Conservation (phyloP, 257 asterid species). For the Solanum virginianum region DNA sequence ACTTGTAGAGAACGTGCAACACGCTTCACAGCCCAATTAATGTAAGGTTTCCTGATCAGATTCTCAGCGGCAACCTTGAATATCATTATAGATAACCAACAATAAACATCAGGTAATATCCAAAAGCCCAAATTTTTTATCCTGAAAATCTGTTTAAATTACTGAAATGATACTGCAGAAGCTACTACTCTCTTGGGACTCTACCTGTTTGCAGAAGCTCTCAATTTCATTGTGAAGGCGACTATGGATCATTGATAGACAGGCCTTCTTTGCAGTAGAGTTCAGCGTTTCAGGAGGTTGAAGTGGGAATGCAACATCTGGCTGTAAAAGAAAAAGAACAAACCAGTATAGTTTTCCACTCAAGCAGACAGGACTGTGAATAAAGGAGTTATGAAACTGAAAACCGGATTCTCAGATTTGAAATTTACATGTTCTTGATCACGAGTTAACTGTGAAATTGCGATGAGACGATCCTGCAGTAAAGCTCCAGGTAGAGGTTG, state of each 20-base stretch:
- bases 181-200: conserved; percentile 4
- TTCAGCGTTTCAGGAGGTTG: conserved; percentile 68
- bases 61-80: conserved; percentile 88
- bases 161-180: neutral
- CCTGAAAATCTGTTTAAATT: conserved; percentile 1
- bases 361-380: neutral
- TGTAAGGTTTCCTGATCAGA: conserved; percentile 70
- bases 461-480: conserved; percentile 92
- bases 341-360: neutral
- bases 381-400: neutral
- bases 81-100: conserved; percentile 5
- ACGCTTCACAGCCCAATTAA: conserved; percentile 98
- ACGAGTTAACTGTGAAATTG: conserved; percentile 88
- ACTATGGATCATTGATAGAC: conserved; percentile 51
- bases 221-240: conserved; percentile 77
- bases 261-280: conserved; percentile 42
- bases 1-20: conserved; percentile 98
- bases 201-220: conserved; percentile 89
- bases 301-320: conserved; percentile 88
- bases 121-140: neutral
- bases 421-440: conserved; percentile 87
- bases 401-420: neutral
- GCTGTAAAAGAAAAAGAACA: conserved; percentile 38
- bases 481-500: conserved; percentile 90
- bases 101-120: conserved; percentile 2